These are phyloP conservation scores for Erodium trifolium DNA, from an alignment of 441 rosid species.

Conservation along the genomic window DNA sequence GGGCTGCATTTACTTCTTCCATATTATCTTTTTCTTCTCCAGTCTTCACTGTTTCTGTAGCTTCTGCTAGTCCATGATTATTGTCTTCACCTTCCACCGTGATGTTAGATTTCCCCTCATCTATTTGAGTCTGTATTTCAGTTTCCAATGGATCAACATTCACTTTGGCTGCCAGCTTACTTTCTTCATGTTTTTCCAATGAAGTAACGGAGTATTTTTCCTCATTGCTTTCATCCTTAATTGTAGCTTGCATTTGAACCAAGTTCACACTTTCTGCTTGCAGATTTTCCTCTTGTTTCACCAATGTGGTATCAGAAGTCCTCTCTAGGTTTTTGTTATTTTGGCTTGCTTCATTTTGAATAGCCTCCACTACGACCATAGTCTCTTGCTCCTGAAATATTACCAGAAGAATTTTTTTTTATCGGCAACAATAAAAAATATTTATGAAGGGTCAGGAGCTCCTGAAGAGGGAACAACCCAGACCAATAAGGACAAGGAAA, in stretches of 20 bases:
- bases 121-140: background rate
- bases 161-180: background rate
- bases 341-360: conserved; percentile 6
- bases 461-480: no score
- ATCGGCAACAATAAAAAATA: no score
- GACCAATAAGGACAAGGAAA: no score
- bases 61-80: background rate
- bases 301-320: background rate
- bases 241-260: conserved; percentile 1
- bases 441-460: no score
- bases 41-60: background rate
- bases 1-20: background rate
- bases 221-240: conserved; percentile 1
- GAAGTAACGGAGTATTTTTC: background rate
- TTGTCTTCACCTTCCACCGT: background rate
- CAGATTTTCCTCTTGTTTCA: conserved; percentile 7
- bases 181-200: conserved; percentile 6
- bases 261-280: background rate
- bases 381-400: conserved; percentile 18
- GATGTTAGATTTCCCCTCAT: background rate
- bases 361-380: conserved; percentile 13
- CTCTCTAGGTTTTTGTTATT: conserved; percentile 15
- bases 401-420: conserved; percentile 14
- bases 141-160: background rate
- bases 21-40: background rate